Evolutionary conservation across 129 eudicot genomes (phyloP).

Genomic region (Centrapalus pauciflorus): DNA sequence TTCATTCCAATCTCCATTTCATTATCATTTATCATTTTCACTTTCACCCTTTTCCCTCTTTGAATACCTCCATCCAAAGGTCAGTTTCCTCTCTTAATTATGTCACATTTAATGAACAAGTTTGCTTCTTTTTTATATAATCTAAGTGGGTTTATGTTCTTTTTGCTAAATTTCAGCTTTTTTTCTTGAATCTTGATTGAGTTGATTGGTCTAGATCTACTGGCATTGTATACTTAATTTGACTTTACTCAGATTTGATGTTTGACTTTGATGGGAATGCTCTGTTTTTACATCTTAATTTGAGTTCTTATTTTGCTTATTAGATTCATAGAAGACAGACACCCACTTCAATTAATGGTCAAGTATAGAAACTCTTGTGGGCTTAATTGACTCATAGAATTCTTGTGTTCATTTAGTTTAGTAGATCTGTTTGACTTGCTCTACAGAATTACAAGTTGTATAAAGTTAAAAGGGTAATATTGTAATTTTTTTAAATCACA

Average conservation of each 20-base stretch:
- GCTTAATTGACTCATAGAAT: not conserved
- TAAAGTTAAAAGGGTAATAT: not conserved
- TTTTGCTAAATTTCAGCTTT: slow-evolving; percentile 4
- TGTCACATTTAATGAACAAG: slow-evolving; percentile 5
- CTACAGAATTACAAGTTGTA: not conserved
- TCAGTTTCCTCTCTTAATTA: slow-evolving; percentile 28
- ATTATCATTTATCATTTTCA: not conserved
- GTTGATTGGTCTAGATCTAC: slow-evolving; percentile 31
- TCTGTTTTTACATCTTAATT: not conserved
- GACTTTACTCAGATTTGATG: too few relatives aligned
- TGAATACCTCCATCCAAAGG: slow-evolving; percentile 34
- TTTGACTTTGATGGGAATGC: not conserved
- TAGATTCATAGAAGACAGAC: too few relatives aligned
- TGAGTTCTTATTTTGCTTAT: too few relatives aligned
- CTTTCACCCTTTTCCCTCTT: slow-evolving; percentile 30
- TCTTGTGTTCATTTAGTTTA: not conserved
- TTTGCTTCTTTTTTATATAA: slow-evolving; percentile 13
- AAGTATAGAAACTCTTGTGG: too few relatives aligned
- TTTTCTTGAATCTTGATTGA: not conserved
- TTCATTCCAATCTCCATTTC: slow-evolving; percentile 26
- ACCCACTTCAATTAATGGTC: too few relatives aligned
- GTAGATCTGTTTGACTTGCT: not conserved
- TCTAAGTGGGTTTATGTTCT: slow-evolving; percentile 9
- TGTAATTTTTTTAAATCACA: not conserved
- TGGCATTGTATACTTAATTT: too few relatives aligned